Percentiles rank a stretch among this genome's conserved stretches.
phyloP scores from a whole-genome alignment of 306 rosid genomes.

The Inga leiocalycina region DNA sequence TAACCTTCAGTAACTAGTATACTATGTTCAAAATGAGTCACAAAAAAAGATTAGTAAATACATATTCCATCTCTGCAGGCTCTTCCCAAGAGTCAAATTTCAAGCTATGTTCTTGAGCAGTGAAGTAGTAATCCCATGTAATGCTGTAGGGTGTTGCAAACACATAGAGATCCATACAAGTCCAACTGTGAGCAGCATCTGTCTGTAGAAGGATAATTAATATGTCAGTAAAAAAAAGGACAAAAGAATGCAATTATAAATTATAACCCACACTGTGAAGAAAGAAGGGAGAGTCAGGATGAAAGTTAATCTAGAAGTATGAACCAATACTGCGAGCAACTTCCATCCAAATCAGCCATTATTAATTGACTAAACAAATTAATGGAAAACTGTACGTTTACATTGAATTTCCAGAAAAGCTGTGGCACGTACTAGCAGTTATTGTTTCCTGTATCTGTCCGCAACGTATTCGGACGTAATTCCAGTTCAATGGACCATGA shows the following conservation, averaged over 20 bases:
- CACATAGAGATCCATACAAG: slow-evolving; percentile 97
- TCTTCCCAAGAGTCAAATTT: slow-evolving; percentile 94
- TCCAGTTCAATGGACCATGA: not conserved
- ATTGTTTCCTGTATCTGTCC: slow-evolving; percentile 4
- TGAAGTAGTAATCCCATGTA: slow-evolving; percentile 96
- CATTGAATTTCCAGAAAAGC: not conserved
- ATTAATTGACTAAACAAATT: slow-evolving; percentile 2
- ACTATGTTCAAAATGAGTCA: slow-evolving; percentile 26
- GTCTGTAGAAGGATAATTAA: slow-evolving; percentile 51
- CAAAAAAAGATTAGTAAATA: slow-evolving; percentile 41
- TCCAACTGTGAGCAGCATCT: slow-evolving; percentile 94
- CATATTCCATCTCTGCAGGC: slow-evolving; percentile 96
- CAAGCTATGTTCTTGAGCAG: slow-evolving; percentile 80
- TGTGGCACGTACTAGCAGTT: slow-evolving; percentile 22
- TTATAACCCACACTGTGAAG: not conserved
- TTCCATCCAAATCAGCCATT: slow-evolving; percentile 2
- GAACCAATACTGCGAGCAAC: slow-evolving; percentile 14
- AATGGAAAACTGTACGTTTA: not conserved
- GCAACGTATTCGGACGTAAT: slow-evolving; percentile 7
- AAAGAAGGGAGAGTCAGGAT: not conserved
- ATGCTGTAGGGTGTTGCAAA: slow-evolving; percentile 94
- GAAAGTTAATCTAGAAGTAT: slow-evolving; percentile 3
- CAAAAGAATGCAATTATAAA: not conserved
- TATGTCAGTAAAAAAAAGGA: slow-evolving; percentile 4
- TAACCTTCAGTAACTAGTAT: slow-evolving; percentile 25